Conservation (phyloP, 2,329 filamentous ascomycete genomes). For the Triangularia verruculosa region DNA sequence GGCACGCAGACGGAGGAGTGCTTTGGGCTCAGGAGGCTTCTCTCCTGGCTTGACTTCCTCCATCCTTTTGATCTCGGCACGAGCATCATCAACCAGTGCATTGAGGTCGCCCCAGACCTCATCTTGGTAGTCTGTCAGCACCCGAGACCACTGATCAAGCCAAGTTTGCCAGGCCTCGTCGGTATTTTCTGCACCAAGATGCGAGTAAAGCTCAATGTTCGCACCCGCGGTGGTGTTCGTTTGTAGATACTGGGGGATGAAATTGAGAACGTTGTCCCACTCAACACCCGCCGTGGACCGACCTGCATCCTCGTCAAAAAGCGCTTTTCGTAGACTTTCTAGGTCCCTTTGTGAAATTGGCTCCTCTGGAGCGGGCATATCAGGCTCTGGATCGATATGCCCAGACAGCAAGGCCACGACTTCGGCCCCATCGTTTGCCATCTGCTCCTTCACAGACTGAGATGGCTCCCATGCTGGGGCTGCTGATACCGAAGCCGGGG, state of each 20-base stretch:
- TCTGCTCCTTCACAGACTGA: slow-evolving; percentile 34
- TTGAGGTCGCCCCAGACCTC: slow-evolving; percentile 67
- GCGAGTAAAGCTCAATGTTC: slow-evolving; percentile 21
- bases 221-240: not conserved
- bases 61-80: slow-evolving; percentile 50
- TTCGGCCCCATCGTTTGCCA: slow-evolving; percentile 38
- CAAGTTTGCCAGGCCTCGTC: slow-evolving; percentile 44
- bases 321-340: slow-evolving; percentile 36
- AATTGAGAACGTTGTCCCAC: slow-evolving; percentile 51
- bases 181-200: slow-evolving; percentile 40
- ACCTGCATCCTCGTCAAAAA: slow-evolving; percentile 35
- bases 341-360: slow-evolving; percentile 31
- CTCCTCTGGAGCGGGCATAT: slow-evolving; percentile 28
- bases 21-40: slow-evolving; percentile 32
- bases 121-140: slow-evolving; percentile 57
- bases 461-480: not conserved
- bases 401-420: slow-evolving; percentile 39
- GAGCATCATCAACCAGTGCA: slow-evolving; percentile 54
- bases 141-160: slow-evolving; percentile 54
- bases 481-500: not conserved
- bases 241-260: slow-evolving; percentile 42
- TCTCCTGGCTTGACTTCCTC: slow-evolving; percentile 28
- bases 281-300: slow-evolving; percentile 21
- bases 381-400: slow-evolving; percentile 26
- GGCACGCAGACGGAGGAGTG: slow-evolving; percentile 39